Percentiles rank a stretch among this genome's conserved stretches.
Conservation (phyloP, 371 early-diverging fungal species). For the Mucor saturninus region DNA sequence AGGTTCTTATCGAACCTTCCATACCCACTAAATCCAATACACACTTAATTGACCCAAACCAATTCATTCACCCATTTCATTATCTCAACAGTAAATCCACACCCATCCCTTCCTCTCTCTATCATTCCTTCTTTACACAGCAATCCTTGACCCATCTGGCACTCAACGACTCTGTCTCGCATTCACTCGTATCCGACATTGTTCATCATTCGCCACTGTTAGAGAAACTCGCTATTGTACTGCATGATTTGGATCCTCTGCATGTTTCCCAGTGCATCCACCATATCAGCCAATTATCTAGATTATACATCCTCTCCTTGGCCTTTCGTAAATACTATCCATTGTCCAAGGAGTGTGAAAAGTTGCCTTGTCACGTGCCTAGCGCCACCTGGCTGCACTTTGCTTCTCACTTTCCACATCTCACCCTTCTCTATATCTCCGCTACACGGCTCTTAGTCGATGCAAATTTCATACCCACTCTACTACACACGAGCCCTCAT, state of each 20-base stretch:
- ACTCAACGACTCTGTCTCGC: conserved; percentile 37
- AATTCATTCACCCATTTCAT: conserved; percentile 22
- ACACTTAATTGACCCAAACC: conserved; percentile 6
- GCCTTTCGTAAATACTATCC: conserved; percentile 38
- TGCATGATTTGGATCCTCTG: conserved; percentile 40
- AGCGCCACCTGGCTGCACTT: conserved; percentile 36
- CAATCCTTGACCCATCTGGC: conserved; percentile 39
- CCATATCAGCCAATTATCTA: conserved; percentile 20
- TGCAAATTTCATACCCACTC: conserved; percentile 31
- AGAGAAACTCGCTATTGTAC: conserved; percentile 41
- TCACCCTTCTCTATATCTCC: conserved; percentile 41
- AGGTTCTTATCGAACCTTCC: conserved; percentile 40
- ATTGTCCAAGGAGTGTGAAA: conserved; percentile 23
- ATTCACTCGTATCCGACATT: conserved; percentile 36
- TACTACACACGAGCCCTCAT: conserved; percentile 17
- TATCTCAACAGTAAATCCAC: conserved; percentile 24
- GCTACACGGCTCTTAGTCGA: conserved; percentile 30
- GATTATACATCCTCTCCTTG: conserved; percentile 39
- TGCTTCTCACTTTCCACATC: conserved; percentile 25
- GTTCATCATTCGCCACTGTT: conserved; percentile 36
- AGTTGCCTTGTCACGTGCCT: conserved; percentile 44
- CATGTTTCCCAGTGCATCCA: conserved; percentile 24
- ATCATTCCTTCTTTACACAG: conserved; percentile 15
- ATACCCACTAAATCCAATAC: conserved; percentile 1
- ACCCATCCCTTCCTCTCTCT: conserved; percentile 28